Evolutionary conservation across 495 filamentous ascomycete genomes (phyloP), one percentile per base, ranked within the genome.

Genomic region (Hypoxylon cercidicola): DNA sequence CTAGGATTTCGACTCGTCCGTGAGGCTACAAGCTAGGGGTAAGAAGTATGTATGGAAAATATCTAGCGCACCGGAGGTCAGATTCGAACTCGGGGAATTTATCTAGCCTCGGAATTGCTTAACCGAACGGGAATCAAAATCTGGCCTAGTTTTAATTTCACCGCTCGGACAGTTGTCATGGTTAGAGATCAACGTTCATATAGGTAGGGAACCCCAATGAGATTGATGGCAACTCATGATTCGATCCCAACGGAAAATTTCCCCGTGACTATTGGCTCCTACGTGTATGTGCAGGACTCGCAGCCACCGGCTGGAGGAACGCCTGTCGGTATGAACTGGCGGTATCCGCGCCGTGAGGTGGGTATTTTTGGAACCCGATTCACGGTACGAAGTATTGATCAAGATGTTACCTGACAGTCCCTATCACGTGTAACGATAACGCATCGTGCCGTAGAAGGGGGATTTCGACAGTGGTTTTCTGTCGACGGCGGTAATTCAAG

Each of bases 261-360:
- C 30, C 30, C 5, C 20, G 32, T 52, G 50, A 30, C 41, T 35
- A 63, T 55, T 62, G 54, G 59, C 39, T 53, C 39, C 20, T 59
- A 50, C 25, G 28, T 57, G 48, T 59, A 51, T 54, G 28, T 59
- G 48, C 49, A 41, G 39, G 59, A 53, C 48, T 68, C 35, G 37
- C 54, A 28, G 54, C 25, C 41, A 44, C 45, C 15, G 34, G 64
- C 23, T 15, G 64, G 49, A 48, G 44, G 62, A 58, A 54, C 21
- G 44, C 45, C n/a, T 47, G 55, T 55, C 64, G 59, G 60, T 60
- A 58, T 68, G 55, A 63, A 62, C 50, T 68, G 60, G 65, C 65
- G 60, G 65, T 63, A 68, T 68, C 64, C 60, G 59, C 60, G 55
- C 54, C 40, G 53, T 46, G 54, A 68, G 34, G 48, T 32, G 16